phyloP scores from a whole-genome alignment of 371 early-diverging fungal species.

The Mortierella sp. region DNA sequence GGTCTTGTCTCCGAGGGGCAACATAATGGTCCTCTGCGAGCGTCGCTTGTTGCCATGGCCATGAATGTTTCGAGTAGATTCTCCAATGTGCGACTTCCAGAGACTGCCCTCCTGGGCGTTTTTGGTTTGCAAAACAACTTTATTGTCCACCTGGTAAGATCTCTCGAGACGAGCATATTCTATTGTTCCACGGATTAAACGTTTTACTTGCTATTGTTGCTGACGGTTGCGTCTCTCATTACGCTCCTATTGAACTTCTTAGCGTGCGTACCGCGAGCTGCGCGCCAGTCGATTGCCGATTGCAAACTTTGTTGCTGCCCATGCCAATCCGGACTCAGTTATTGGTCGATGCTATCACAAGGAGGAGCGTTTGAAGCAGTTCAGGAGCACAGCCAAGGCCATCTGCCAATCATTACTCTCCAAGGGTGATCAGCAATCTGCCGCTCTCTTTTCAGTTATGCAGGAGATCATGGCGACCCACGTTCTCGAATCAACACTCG shows the following conservation, averaged over 20 bases:
- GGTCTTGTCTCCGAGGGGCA: slow-evolving; percentile 46
- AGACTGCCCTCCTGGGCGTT: slow-evolving; percentile 50
- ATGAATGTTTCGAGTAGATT: slow-evolving; percentile 45
- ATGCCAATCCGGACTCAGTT: slow-evolving; percentile 54
- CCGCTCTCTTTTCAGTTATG: slow-evolving; percentile 51
- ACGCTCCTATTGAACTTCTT: neutral
- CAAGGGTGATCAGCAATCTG: slow-evolving; percentile 52
- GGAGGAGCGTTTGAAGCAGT: slow-evolving; percentile 51
- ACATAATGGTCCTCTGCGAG: slow-evolving; percentile 46
- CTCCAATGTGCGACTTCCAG: slow-evolving; percentile 48
- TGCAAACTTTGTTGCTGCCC: slow-evolving; percentile 39
- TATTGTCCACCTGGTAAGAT: slow-evolving; percentile 53
- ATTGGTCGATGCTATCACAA: slow-evolving; percentile 54
- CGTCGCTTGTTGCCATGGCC: slow-evolving; percentile 48
- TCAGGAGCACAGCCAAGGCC: slow-evolving; percentile 53
- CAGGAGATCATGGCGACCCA: slow-evolving; percentile 59
- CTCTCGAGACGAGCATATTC: neutral
- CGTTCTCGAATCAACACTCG: slow-evolving; percentile 45
- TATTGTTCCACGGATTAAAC: neutral
- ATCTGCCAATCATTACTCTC: slow-evolving; percentile 49
- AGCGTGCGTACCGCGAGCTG: slow-evolving; percentile 56
- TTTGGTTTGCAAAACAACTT: slow-evolving; percentile 57
- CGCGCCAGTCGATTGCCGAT: slow-evolving; percentile 46
- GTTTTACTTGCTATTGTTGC: too few species aligned
- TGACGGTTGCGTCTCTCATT: neutral